Evolutionary conservation across 169 alveolate species (phyloP), one percentile per base, ranked within the genome.

Genomic region (Plasmodium chabaudi): DNA sequence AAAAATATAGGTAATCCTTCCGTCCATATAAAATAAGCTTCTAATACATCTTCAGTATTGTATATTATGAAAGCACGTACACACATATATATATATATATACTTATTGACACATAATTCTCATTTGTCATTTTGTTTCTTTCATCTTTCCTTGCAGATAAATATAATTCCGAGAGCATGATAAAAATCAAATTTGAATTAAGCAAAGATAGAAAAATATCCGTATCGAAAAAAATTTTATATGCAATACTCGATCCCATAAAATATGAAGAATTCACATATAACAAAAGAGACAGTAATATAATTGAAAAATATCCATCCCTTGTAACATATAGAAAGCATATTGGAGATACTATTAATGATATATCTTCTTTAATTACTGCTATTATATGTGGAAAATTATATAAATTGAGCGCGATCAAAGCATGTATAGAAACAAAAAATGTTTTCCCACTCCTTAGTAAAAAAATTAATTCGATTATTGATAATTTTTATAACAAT

Each of bases 321-420:
- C 84, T 82, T 19, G 34, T 60, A 17, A 82, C 67, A 21, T 82
- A 65, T 21, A 65, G 84, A 67, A 67, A 82, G 2, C 84, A 82
- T 55, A 82, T 67, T 60, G 84, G 61, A 15, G 56, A 47, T 70
- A 39, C 19, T 34, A 82, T 65, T 55, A 67, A 82, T 70, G 65
- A 65, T 17, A 42, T 82, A 15, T 82, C 90, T 9, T 25, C 90
- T n/a, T 70, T 82, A 68, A 82, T 82, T 34, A 82, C 90, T 15
- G 74, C 82, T 19, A 67, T 82, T 47, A 53, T 82, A 56, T 82
- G 90, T 34, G 90, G 90, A 5, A 46, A 34, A 9, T 10, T 17
- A 34, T 27, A 65, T 25, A 47, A 65, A 21, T 17, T 55, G n/a
- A 53, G 9, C 9, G 17, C 9, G 4, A 49, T 82, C 19, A 65